Conservation (phyloP, 371 early-diverging fungal genomes). For the Mortierella sp. region DNA sequence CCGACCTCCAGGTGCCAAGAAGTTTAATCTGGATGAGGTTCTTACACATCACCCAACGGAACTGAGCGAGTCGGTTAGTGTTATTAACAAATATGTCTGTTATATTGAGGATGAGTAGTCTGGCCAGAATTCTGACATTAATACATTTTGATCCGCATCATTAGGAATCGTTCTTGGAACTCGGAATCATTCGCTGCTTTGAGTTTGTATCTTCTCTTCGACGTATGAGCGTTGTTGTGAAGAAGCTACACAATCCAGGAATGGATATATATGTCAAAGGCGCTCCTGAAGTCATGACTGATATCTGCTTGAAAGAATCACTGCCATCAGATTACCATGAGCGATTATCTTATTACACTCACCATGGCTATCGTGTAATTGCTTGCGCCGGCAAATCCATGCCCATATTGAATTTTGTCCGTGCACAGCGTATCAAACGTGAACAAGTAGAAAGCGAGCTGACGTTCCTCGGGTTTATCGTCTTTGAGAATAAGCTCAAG, state of each 20-base stretch:
- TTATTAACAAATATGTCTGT: neutral
- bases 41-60: conserved; percentile 20
- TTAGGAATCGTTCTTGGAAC: conserved; percentile 67
- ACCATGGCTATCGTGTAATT: conserved; percentile 96
- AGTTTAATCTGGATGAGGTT: conserved; percentile 59
- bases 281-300: conserved; percentile 94
- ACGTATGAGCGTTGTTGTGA: conserved; percentile 96
- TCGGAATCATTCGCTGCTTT: conserved; percentile 93
- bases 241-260: conserved; percentile 71
- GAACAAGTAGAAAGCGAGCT: conserved; percentile 90
- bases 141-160: neutral
- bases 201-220: conserved; percentile 96
- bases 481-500: conserved; percentile 99
- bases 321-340: conserved; percentile 89
- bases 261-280: conserved; percentile 97
- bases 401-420: conserved; percentile 78
- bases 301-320: conserved; percentile 84
- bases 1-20: conserved; percentile 81
- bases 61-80: conserved; percentile 28
- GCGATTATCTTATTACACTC: conserved; percentile 86
- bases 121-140: neutral
- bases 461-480: conserved; percentile 94
- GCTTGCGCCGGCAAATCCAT: conserved; percentile 89
- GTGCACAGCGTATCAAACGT: conserved; percentile 85
- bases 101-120: neutral